Base-by-base conservation (phyloP, 352 stramenopile species). In the Globisporangium radiosum region DNA sequence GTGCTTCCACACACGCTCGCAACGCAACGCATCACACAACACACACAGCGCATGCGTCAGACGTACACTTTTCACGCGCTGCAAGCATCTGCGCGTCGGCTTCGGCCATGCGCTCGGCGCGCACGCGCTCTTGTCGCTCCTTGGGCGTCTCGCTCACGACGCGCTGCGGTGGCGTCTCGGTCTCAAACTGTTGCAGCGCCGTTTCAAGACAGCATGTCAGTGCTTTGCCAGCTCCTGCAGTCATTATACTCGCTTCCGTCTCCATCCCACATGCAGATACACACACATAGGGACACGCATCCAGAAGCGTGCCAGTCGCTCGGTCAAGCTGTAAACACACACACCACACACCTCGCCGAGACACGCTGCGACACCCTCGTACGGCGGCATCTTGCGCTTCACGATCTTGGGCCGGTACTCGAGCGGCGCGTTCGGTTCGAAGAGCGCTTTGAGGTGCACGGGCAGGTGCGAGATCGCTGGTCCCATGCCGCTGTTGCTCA, bases 371-470 rank as follows among this genome's bases (percentile, higher is more conserved):
- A 94, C 53, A 0, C 84, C 84, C 17, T 70, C 60, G 68, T 94
- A 94, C 51, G 84, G 81, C 62, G 81, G 81, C 84, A 94, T 94
- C 70, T 94, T 94, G 71, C 84, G 81, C 71, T 92, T 94, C 42
- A 84, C 77, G 44, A 89, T 69, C 52, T 83, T 81, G 7, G 82
- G 73, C n/a, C 85, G 62, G 65, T 87, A 81, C 42, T 80, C 77
- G 19, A 94, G 72, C 50, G 85, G 85, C 42, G 78, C 63, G 25
- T 90, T 90, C 6, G 85, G 81, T 65, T 94, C 85, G 54, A 94
- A 94, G 1, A 94, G 68, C 54, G 85, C 64, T 67, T 92, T 92
- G 42, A 94, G 67, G 53, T 91, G 85, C 64, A 79, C 62, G 36
- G 85, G 81, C 52, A 94, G 72, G 59, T 92, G 78, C 70, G 79